Base-by-base conservation (phyloP, 1,284 basidiomycete species). In the Ustilago hordei region DNA sequence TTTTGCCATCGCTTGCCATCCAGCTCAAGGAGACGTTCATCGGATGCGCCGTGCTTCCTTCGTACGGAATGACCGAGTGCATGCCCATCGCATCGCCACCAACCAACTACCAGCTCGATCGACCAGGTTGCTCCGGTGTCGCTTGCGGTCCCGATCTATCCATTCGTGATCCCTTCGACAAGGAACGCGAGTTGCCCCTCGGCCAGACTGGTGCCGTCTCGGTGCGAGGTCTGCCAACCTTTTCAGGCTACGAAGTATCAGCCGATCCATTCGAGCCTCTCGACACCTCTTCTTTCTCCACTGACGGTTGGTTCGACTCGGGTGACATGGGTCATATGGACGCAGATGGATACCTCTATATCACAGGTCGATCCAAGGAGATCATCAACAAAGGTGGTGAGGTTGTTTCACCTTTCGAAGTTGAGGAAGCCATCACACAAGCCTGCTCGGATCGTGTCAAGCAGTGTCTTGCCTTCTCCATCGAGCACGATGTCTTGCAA, bases 321-420 rank as follows among this genome's bases (percentile, higher is more conserved):
- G 84, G 84, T 61, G 84, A 86, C 64, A 84, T 85, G 83, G 84
- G 84, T n/a, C 84, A 86, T 68, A 85, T 85, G 84, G 84, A 86
- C 54, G 70, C 82, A 19, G 84, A 86, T 58, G 84, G 84, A 53
- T 86, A 86, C 60, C 77, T 86, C 54, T 86, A 75, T 74, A 86
- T 86, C 67, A 86, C 84, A 12, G 84, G 84, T 75, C 83, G 84
- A 48, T 84, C 82, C 12, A 86, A 86, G 64, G 84, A 86, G 66
- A 86, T 86, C 75, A 86, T 86, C 74, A 86, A 86, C 82, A 86
- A 86, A 75, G 84, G 84, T 67, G 84, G 84, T 73, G 84, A 86
- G 52, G 84, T 86, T 50, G 78, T 86, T 31, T 86, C 84, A 11
- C 84, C 84, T n/a, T 86, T 86, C 56, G 84, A 86, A 55, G 84